Conservation (phyloP, 2,329 filamentous ascomycete species). For the Emericellopsis atlantica region DNA sequence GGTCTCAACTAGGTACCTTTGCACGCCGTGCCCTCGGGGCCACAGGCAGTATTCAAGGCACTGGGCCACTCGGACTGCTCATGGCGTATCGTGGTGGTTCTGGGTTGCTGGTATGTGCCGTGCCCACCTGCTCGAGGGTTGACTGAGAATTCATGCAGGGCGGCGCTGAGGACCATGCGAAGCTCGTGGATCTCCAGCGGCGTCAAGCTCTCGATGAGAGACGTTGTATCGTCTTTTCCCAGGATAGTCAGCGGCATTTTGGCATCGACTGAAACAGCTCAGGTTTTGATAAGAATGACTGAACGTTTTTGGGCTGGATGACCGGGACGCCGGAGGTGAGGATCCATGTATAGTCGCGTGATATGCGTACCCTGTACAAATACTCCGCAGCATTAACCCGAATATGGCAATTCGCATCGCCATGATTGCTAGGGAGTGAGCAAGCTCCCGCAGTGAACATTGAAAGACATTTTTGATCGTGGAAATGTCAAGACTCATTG, state of each 20-base stretch:
- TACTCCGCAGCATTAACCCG: too few species aligned
- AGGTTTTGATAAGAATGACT: too few species aligned
- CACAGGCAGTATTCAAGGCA: slow-evolving; percentile 63
- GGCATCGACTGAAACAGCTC: not conserved
- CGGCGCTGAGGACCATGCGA: slow-evolving; percentile 30
- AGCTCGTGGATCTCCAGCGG: slow-evolving; percentile 39
- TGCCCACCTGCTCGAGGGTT: slow-evolving; percentile 30
- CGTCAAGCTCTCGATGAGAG: slow-evolving; percentile 39
- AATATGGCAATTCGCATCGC: too few species aligned
- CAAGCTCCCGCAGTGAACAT: too few species aligned
- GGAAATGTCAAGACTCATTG: too few species aligned
- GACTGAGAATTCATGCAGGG: slow-evolving; percentile 51
- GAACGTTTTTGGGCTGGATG: too few species aligned
- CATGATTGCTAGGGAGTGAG: too few species aligned
- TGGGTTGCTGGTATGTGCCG: slow-evolving; percentile 40
- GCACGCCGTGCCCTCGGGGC: slow-evolving; percentile 50
- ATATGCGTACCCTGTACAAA: too few species aligned
- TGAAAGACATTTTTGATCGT: too few species aligned
- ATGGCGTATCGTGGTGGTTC: slow-evolving; percentile 35
- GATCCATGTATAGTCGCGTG: too few species aligned
- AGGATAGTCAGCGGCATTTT: slow-evolving; percentile 46
- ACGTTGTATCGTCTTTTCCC: slow-evolving; percentile 41
- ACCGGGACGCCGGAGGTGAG: too few species aligned
- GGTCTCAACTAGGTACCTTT: slow-evolving; percentile 36
- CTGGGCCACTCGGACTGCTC: slow-evolving; percentile 41